Evolutionary conservation across 1,284 basidiomycete species (phyloP).

Genomic region (Ustilago esculenta): DNA sequence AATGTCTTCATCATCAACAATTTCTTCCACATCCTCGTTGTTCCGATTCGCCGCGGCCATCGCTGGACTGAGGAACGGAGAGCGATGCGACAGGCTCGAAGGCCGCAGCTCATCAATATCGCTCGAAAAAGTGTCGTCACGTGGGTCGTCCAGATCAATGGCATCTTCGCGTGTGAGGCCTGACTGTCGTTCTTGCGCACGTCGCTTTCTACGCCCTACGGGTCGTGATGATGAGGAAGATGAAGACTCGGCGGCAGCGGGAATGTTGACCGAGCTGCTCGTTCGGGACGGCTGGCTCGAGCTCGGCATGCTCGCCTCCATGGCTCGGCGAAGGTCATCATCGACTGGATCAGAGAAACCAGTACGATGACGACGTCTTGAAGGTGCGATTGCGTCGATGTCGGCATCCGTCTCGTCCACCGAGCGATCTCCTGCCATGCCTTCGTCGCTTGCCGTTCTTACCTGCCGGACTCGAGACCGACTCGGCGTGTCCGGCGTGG

Average conservation of each 20-base stretch:
- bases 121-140: slow-evolving; percentile 18
- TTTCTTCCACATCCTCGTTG: slow-evolving; percentile 47
- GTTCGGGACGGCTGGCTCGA: slow-evolving; percentile 10
- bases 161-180: slow-evolving; percentile 40
- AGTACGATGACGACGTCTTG: slow-evolving; percentile 28
- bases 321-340: slow-evolving; percentile 44
- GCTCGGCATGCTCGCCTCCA: slow-evolving; percentile 42
- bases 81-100: slow-evolving; percentile 25
- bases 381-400: slow-evolving; percentile 59
- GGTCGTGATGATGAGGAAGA: slow-evolving; percentile 25
- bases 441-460: slow-evolving; percentile 22
- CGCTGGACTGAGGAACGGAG: slow-evolving; percentile 44
- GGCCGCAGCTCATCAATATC: slow-evolving; percentile 29
- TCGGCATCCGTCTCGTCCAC: slow-evolving; percentile 55
- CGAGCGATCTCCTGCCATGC: neutral
- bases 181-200: slow-evolving; percentile 42
- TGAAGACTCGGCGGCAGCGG: slow-evolving; percentile 1
- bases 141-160: slow-evolving; percentile 41
- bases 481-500: slow-evolving; percentile 21
- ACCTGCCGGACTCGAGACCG: slow-evolving; percentile 37
- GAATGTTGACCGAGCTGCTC: slow-evolving; percentile 13
- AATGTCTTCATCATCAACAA: slow-evolving; percentile 38
- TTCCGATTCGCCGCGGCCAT: slow-evolving; percentile 41
- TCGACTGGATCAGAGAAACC: slow-evolving; percentile 26
- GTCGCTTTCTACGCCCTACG: slow-evolving; percentile 25